Base-by-base conservation (phyloP, 306 rosid species). In the Trichosanthes cucumerina region DNA sequence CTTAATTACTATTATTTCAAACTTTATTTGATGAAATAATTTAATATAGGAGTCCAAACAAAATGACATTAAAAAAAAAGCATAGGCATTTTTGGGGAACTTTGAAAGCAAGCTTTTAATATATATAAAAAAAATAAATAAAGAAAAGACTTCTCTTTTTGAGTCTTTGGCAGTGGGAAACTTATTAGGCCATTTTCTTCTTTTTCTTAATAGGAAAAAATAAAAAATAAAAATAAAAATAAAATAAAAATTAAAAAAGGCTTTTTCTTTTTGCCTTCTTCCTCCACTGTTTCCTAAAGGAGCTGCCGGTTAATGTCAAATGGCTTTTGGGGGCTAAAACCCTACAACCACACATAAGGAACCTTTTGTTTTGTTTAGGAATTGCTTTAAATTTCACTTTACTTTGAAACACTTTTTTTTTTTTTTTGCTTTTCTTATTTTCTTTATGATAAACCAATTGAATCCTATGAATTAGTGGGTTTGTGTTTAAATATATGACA, bases 281-380 rank as follows among this genome's bases (percentile, higher is more conserved):
- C 76, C 36, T 43, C 34, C 39, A 24, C 57, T 71, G 76, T 44
- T 71, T 71, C 76, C 57, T 71, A 71, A 71, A 71, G 76, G 38
- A 43, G 76, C 39, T 44, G 57, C 39, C 76, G 46, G 19, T 69
- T 36, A 10, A 41, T 39, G 23, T 18, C 50, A 38, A 38, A 39
- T 39, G 49, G 28, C 28, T 36, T 65, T 64, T 36, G 13, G 10
- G 46, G n/a, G 4, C 2, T 65, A 38, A 65, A 65, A 0, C 72
- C 47, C 46, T 31, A 18, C 24, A 31, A 64, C 72, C 72, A 64
- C 72, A 64, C 72, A 59, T 5, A 34, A 19, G 0, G 11, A 65
- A 18, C 24, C 73, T 65, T 65, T 65, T 65, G 6, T 65, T 65
- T 28, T 65, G 26, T 64, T 64, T 16, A 4, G 71, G 28, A 36